These are phyloP conservation scores for Oenanthe javanica DNA, from an alignment of 140 eudicot species.

Conservation along the genomic window DNA sequence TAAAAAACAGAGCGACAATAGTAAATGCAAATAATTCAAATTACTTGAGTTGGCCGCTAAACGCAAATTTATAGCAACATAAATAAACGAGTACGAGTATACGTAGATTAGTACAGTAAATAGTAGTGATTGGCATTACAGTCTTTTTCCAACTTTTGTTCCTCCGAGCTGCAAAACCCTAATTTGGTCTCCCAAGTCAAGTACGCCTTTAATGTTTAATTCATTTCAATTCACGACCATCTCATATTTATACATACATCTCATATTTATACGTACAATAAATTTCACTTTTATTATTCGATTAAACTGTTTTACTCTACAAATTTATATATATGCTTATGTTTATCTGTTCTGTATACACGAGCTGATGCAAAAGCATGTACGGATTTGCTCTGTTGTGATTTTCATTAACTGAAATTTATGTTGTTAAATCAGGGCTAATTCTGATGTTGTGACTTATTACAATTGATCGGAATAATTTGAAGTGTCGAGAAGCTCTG, in stretches of 20 bases:
- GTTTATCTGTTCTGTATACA: background rate
- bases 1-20: background rate
- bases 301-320: background rate
- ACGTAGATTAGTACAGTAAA: background rate
- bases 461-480: background rate
- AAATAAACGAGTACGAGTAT: background rate
- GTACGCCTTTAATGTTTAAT: background rate
- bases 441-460: background rate
- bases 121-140: background rate
- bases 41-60: background rate
- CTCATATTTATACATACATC: background rate
- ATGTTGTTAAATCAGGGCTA: background rate
- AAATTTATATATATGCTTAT: background rate
- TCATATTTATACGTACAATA: background rate
- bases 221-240: background rate
- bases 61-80: background rate
- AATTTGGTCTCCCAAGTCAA: background rate
- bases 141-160: background rate
- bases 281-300: background rate
- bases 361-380: background rate
- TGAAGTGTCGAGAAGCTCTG: background rate
- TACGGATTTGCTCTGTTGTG: background rate
- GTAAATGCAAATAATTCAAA: background rate
- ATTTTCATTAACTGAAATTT: background rate
- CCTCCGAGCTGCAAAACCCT: conserved; percentile 5